Evolutionary conservation across 2,329 filamentous ascomycete genomes (phyloP).

Genomic region (Fusarium sp.): DNA sequence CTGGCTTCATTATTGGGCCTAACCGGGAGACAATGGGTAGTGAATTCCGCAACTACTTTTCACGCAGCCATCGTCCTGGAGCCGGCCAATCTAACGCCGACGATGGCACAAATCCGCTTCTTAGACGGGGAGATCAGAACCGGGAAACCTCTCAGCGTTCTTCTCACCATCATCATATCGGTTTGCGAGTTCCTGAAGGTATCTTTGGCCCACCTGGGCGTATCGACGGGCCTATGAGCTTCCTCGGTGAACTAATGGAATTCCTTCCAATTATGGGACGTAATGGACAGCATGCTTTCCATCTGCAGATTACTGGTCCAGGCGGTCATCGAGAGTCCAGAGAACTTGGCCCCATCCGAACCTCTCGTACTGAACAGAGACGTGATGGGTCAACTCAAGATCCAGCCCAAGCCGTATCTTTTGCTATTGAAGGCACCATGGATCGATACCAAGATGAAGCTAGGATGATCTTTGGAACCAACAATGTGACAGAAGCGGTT

Average conservation of each 20-base stretch:
- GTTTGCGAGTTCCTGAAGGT: conserved; percentile 62
- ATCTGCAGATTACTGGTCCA: conserved; percentile 69
- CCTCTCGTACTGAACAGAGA: conserved; percentile 62
- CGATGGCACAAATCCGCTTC: conserved; percentile 87
- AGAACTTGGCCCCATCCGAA: conserved; percentile 61
- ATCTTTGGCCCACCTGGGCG: conserved; percentile 58
- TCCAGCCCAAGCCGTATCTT: conserved; percentile 81
- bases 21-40: conserved; percentile 63
- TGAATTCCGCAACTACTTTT: conserved; percentile 65
- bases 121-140: conserved; percentile 71
- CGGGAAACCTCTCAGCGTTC: conserved; percentile 64
- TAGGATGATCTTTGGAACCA: conserved; percentile 82
- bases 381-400: conserved; percentile 66
- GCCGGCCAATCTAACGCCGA: conserved; percentile 72
- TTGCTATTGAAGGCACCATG: conserved; percentile 77
- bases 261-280: conserved; percentile 63
- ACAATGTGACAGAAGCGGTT: conserved; percentile 74
- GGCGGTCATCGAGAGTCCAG: conserved; percentile 64
- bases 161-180: conserved; percentile 66
- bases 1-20: conserved; percentile 64
- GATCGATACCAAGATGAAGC: conserved; percentile 92
- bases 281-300: conserved; percentile 66
- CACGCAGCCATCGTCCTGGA: conserved; percentile 66
- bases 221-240: conserved; percentile 65
- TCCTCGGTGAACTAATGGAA: conserved; percentile 69